Base-by-base conservation (phyloP, 371 early-diverging fungal genomes). In the Caulochytrium protostelioides region DNA sequence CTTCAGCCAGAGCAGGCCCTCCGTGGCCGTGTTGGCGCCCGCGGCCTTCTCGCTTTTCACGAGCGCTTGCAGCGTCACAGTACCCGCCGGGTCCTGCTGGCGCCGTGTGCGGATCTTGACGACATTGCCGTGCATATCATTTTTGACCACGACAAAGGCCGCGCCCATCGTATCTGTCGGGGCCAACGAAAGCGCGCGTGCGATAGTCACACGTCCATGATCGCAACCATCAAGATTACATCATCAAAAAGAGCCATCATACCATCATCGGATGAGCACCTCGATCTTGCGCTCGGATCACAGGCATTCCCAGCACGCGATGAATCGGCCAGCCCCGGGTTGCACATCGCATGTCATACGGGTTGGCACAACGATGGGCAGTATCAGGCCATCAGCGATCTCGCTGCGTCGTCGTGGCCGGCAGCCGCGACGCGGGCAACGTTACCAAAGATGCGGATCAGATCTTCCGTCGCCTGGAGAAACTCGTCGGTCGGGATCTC, bases 1-100 rank as follows among this genome's bases (percentile, higher is more conserved):
- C 44, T 75, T 79, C 32, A 92, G 62, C 94, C 94, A 92, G 42
- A 92, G 56, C 15, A 92, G 63, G 3, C 83, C 87, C 48, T 83
- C 81, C 12, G 86, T 79, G 22, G 86, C 91, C 7, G 63, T 63
- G 38, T 73, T 64, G 52, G 74, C 75, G 54, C 76, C 74, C 40
- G 70, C 70, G 3, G 70, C 62, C 5, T 34, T 7, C 53, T 92
- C 90, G 13, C 59, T 67, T 4, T 55, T 47, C 34, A 82, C 72
- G 27, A 92, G 55, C 30, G 64, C 65, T 48, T 89, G 72, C 26
- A 92, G 66, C n/a, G 89, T 92, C 25, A 56, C 46, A 47, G 65
- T 71, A 32, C 57, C 64, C 18, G 39, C 49, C 8, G 79, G 73
- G 49, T 76, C 62, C 44, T 58, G 46, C 10, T 52, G 32, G 54